Evolutionary conservation across 2,329 filamentous ascomycete species (phyloP).

Genomic region (Alternaria infectoria): DNA sequence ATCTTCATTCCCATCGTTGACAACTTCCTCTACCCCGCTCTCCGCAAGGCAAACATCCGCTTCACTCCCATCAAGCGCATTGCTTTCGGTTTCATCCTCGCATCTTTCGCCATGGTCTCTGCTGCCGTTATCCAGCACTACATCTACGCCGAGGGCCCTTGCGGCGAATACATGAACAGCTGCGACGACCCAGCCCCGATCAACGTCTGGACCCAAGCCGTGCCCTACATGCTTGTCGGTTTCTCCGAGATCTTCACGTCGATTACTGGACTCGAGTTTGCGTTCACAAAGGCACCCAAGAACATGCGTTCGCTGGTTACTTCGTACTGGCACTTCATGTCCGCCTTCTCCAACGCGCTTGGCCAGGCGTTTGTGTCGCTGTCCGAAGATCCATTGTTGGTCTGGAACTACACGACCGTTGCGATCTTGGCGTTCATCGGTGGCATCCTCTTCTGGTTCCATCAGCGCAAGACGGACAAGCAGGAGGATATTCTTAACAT

Average conservation of each 20-base stretch:
- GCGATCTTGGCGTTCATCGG: constrained; percentile 68
- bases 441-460: constrained; percentile 71
- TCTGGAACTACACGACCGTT: constrained; percentile 74
- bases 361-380: constrained; percentile 72
- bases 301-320: constrained; percentile 82
- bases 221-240: constrained; percentile 60
- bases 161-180: constrained; percentile 62
- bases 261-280: constrained; percentile 73
- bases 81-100: constrained; percentile 57
- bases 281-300: constrained; percentile 76
- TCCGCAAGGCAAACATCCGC: constrained; percentile 55
- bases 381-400: constrained; percentile 67
- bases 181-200: constrained; percentile 65
- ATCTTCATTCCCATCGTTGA: constrained; percentile 63
- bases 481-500: constrained; percentile 74
- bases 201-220: constrained; percentile 65
- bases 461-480: constrained; percentile 68
- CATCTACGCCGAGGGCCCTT: constrained; percentile 69
- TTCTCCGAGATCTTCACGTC: constrained; percentile 65
- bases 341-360: constrained; percentile 71
- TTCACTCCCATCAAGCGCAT: constrained; percentile 64
- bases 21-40: constrained; percentile 58
- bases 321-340: constrained; percentile 73
- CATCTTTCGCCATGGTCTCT: constrained; percentile 56
- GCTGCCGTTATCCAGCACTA: constrained; percentile 61